These are phyloP conservation scores for Talaromyces sp. DNA, from an alignment of 2,329 filamentous ascomycete species.

Conservation along the genomic window DNA sequence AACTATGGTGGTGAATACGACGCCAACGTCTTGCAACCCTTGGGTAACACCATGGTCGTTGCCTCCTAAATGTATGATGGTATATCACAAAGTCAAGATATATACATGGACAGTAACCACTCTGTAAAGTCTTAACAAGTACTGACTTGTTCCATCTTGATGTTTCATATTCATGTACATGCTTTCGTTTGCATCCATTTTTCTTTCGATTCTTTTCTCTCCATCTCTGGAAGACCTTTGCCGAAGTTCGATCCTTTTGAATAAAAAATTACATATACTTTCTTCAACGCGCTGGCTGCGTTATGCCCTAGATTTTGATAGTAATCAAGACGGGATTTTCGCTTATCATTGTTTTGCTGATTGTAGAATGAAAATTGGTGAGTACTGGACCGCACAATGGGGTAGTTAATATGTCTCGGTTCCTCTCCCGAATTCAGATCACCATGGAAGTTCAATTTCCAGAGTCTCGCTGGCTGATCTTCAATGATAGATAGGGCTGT, in stretches of 20 bases:
- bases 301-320: not conserved
- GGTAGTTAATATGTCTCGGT: too few species aligned
- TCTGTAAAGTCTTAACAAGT: not conserved
- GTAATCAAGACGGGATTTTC: not conserved
- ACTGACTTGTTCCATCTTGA: not conserved
- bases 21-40: constrained; percentile 51
- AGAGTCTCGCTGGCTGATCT: too few species aligned
- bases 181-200: not conserved
- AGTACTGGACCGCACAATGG: not conserved
- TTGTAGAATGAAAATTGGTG: not conserved
- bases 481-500: too few species aligned
- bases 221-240: constrained; percentile 8
- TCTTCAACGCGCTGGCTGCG: not conserved
- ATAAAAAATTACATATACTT: not conserved
- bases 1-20: constrained; percentile 57
- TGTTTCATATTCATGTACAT: constrained; percentile 12
- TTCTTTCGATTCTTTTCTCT: constrained; percentile 6
- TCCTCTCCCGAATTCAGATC: too few species aligned
- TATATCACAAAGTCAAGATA: constrained; percentile 9
- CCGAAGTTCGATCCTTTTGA: not conserved
- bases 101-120: not conserved
- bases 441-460: too few species aligned
- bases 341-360: not conserved
- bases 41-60: constrained; percentile 31
- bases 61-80: constrained; percentile 11